These are phyloP conservation scores for Blumeria graminis DNA, from an alignment of 2,329 filamentous ascomycete species.

Conservation along the genomic window DNA sequence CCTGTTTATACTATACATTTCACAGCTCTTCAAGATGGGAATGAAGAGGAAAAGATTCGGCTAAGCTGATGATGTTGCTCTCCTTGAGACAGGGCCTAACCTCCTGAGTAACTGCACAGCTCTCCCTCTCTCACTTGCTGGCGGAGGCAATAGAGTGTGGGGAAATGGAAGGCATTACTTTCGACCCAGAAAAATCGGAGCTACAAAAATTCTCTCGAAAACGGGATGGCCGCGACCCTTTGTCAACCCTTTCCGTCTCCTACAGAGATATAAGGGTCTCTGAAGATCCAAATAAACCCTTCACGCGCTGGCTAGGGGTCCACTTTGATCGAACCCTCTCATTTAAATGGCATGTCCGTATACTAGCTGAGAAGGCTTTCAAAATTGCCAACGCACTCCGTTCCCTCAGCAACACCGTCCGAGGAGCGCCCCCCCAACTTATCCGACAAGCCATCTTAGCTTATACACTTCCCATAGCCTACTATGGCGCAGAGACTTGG, in stretches of 20 bases:
- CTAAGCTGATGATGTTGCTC: not conserved
- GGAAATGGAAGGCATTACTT: not conserved
- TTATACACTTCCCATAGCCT: not conserved
- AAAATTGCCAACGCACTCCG: not conserved
- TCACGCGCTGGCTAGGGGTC: not conserved
- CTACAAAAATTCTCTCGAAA: not conserved
- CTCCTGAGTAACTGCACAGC: not conserved
- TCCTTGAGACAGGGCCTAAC: not conserved
- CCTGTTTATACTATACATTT: not conserved
- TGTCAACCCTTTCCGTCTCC: not conserved
- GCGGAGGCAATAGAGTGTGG: not conserved
- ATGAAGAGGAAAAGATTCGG: not conserved
- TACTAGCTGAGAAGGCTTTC: not conserved
- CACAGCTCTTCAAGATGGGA: not conserved
- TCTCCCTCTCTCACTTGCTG: not conserved
- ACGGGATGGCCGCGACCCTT: not conserved
- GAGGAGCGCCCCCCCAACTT: not conserved
- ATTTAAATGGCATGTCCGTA: not conserved
- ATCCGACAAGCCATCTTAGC: not conserved
- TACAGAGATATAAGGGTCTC: not conserved
- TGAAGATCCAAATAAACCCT: not conserved
- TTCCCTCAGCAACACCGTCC: not conserved
- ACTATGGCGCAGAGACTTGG: not conserved
- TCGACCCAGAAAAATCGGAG: not conserved
- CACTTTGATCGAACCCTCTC: not conserved